Conservation (phyloP, 257 asterid genomes). For the Marsdenia floribunda region DNA sequence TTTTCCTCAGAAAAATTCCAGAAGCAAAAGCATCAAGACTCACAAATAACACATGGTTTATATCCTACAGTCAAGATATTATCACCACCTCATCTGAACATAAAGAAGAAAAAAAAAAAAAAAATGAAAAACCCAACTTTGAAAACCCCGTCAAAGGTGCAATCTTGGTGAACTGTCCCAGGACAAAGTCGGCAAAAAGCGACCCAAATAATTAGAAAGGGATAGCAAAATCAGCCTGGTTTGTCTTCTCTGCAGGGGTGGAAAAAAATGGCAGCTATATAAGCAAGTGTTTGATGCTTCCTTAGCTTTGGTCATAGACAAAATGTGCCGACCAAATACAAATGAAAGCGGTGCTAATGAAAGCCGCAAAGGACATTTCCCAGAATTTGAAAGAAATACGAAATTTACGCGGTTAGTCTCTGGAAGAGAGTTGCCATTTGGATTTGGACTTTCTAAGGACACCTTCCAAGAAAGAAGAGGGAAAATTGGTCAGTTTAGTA, state of each 20-base stretch:
- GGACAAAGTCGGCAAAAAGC: constrained; percentile 7
- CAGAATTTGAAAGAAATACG: neutral
- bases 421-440: too few species aligned
- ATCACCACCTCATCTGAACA: constrained; percentile 17
- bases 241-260: neutral
- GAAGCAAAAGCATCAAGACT: constrained; percentile 15
- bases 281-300: neutral
- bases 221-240: constrained; percentile 9
- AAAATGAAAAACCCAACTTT: constrained; percentile 13
- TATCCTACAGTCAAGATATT: constrained; percentile 15
- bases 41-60: constrained; percentile 20
- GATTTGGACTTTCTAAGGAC: too few species aligned
- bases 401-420: too few species aligned
- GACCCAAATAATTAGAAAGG: neutral
- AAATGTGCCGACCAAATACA: neutral
- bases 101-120: constrained; percentile 8
- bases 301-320: neutral
- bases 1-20: constrained; percentile 18
- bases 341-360: neutral
- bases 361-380: neutral
- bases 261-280: neutral
- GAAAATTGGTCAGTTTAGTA: too few species aligned
- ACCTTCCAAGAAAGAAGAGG: too few species aligned
- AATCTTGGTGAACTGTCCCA: constrained; percentile 30
- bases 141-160: constrained; percentile 31